A percentile compares a stretch with the other conserved stretches of the same genome.
These are phyloP conservation scores for Arthrobotrys entomopaga DNA, from an alignment of 2,329 filamentous ascomycete genomes.

Conservation along the genomic window DNA sequence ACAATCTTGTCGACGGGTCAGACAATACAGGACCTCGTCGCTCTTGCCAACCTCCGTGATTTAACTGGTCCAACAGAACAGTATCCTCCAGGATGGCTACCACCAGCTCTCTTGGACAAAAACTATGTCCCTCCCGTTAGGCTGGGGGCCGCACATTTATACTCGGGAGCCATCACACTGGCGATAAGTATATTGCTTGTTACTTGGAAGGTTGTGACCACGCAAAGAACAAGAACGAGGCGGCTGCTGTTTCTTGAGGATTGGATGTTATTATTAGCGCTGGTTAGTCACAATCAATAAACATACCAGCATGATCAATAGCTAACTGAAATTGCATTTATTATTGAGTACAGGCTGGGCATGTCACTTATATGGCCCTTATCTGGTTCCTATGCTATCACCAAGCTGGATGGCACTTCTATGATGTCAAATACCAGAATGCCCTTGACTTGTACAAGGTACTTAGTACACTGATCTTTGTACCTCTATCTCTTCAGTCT, in stretches of 20 bases:
- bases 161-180: constrained; percentile 31
- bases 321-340: not conserved
- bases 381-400: constrained; percentile 19
- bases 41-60: constrained; percentile 23
- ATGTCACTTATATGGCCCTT: constrained; percentile 27
- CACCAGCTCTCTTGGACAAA: constrained; percentile 38
- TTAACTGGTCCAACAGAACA: constrained; percentile 1
- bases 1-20: constrained; percentile 43
- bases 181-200: constrained; percentile 29
- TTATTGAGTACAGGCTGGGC: constrained; percentile 12
- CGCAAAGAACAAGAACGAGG: constrained; percentile 35
- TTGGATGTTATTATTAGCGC: constrained; percentile 37
- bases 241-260: constrained; percentile 49
- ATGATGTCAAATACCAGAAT: constrained; percentile 38
- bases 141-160: constrained; percentile 19
- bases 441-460: constrained; percentile 44
- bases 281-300: constrained; percentile 24
- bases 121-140: constrained; percentile 50
- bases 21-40: constrained; percentile 41
- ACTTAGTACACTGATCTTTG: not conserved
- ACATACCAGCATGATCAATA: not conserved
- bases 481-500: too few species aligned
- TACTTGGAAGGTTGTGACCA: constrained; percentile 44
- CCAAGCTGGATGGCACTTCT: constrained; percentile 47
- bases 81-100: constrained; percentile 26